A percentile compares a stretch with the other conserved stretches of the same genome.
Conservation (phyloP, 2,329 filamentous ascomycete genomes). For the Rutstroemia sp. region DNA sequence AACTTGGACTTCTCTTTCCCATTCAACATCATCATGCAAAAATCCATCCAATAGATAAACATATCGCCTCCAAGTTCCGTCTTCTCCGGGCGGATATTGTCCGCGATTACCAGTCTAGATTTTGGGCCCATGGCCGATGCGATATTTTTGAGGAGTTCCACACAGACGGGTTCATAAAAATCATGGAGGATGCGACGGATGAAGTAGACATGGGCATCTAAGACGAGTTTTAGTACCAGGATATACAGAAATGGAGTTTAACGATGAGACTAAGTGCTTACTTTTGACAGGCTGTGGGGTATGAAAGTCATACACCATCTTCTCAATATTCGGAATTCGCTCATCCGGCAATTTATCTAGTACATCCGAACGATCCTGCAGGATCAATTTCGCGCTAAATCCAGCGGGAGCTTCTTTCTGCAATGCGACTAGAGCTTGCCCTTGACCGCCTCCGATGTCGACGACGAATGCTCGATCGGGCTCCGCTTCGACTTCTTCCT, state of each 20-base stretch:
- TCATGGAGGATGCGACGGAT: background rate
- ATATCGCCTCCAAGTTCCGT: background rate
- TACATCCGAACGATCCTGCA: constrained; percentile 25
- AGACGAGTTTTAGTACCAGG: background rate
- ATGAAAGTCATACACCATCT: constrained; percentile 27
- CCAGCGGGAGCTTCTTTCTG: constrained; percentile 12
- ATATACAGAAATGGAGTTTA: background rate
- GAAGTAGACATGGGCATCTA: background rate
- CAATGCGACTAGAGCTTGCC: constrained; percentile 26
- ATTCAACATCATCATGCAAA: constrained; percentile 26
- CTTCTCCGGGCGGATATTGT: background rate
- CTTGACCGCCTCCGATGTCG: constrained; percentile 19
- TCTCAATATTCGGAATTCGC: constrained; percentile 22
- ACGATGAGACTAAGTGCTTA: constrained; percentile 1
- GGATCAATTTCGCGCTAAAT: constrained; percentile 20
- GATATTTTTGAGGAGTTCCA: background rate
- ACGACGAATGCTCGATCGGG: constrained; percentile 21
- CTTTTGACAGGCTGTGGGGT: constrained; percentile 24
- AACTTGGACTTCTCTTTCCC: constrained; percentile 28
- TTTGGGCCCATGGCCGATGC: background rate
- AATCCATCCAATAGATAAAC: constrained; percentile 29
- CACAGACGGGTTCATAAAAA: background rate
- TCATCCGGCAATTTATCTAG: constrained; percentile 17
- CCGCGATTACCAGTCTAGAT: background rate
- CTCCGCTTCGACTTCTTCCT: background rate